phyloP scores from a whole-genome alignment of 441 rosid genomes.

The Euphorbia corollata region DNA sequence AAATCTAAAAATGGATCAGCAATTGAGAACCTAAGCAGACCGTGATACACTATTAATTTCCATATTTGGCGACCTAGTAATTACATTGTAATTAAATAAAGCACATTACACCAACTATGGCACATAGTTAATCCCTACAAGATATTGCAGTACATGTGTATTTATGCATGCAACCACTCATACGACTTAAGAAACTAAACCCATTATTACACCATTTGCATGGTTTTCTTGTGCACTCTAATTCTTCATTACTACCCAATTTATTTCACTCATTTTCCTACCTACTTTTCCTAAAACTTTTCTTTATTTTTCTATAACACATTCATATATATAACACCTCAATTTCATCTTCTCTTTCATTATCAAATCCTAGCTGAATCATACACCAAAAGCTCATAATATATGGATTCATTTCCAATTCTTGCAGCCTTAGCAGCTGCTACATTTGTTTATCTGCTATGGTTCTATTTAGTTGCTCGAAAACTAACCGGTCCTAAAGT shows the following conservation, averaged over 20 bases:
- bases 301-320: constrained; percentile 17
- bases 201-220: constrained; percentile 8
- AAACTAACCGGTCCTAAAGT: constrained; percentile 62
- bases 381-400: neutral
- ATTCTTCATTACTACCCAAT: constrained; percentile 1
- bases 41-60: too few relatives aligned
- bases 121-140: neutral
- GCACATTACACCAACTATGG: neutral
- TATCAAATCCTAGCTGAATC: neutral
- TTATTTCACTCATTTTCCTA: constrained; percentile 28
- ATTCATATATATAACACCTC: constrained; percentile 18
- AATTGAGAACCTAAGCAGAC: too few relatives aligned
- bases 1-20: too few relatives aligned
- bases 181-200: neutral
- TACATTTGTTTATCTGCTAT: constrained; percentile 44
- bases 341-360: constrained; percentile 12
- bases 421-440: constrained; percentile 32
- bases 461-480: constrained; percentile 67
- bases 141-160: neutral
- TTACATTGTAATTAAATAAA: neutral
- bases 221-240: constrained; percentile 20
- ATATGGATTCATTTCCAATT: constrained; percentile 40
- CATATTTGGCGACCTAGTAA: too few relatives aligned
- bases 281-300: constrained; percentile 47
- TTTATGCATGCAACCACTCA: neutral